Evolutionary conservation across 352 stramenopile genomes (phyloP).

Genomic region (Globisporangium parvum): DNA sequence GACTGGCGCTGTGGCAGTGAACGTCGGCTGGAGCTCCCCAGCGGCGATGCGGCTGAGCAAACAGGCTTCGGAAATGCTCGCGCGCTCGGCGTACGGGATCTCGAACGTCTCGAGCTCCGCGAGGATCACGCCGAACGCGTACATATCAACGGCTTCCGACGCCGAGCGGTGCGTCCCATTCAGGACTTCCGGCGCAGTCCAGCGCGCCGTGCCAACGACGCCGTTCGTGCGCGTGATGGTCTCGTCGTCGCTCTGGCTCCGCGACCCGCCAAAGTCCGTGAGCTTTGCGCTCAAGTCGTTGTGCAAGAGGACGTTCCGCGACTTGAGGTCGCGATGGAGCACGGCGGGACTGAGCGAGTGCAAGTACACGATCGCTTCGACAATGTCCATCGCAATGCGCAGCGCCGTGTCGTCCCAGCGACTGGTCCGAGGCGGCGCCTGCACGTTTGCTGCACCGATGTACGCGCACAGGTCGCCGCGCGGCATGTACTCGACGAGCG

Average conservation of each 20-base stretch:
- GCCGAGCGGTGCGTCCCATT: slow-evolving; percentile 39
- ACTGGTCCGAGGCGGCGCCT: neutral
- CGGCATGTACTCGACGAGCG: slow-evolving; percentile 53
- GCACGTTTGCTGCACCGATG: slow-evolving; percentile 7
- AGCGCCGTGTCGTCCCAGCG: slow-evolving; percentile 13
- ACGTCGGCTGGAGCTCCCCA: slow-evolving; percentile 22
- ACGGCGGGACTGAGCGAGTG: slow-evolving; percentile 22
- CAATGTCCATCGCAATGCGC: slow-evolving; percentile 17
- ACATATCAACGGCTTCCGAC: slow-evolving; percentile 37
- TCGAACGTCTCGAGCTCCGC: slow-evolving; percentile 47
- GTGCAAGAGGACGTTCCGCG: slow-evolving; percentile 23
- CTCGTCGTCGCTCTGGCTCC: slow-evolving; percentile 18
- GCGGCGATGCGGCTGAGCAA: slow-evolving; percentile 30
- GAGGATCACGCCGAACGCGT: slow-evolving; percentile 53
- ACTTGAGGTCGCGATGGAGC: slow-evolving; percentile 17
- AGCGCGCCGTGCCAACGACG: slow-evolving; percentile 48
- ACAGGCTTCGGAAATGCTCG: slow-evolving; percentile 26
- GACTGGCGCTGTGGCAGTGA: slow-evolving; percentile 17
- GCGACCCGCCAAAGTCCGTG: slow-evolving; percentile 43
- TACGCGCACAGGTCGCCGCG: slow-evolving; percentile 40
- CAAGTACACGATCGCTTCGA: slow-evolving; percentile 27
- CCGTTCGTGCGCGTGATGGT: slow-evolving; percentile 29
- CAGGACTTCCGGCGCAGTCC: slow-evolving; percentile 60
- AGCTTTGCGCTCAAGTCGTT: slow-evolving; percentile 30
- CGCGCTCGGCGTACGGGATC: slow-evolving; percentile 37